phyloP scores from a whole-genome alignment of 345 rosid species.

The Linum trigynum region DNA sequence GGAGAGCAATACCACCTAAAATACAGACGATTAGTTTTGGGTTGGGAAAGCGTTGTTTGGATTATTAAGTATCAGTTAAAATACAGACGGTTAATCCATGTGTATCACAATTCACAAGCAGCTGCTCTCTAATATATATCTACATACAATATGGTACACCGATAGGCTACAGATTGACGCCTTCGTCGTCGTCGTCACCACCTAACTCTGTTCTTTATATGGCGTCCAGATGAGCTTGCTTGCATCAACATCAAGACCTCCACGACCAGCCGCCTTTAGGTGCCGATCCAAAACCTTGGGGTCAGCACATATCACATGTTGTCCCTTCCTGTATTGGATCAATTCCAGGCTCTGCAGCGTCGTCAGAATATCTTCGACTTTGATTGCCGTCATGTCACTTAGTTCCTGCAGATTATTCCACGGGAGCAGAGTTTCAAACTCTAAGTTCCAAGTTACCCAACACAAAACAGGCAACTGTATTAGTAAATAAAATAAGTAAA shows the following conservation, averaged over 20 bases:
- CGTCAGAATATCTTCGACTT: conserved; percentile 84
- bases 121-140: no score
- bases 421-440: background rate
- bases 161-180: no score
- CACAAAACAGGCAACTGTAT: no score
- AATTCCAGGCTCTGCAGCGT: conserved; percentile 94
- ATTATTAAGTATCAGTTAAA: no score
- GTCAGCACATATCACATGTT: conserved; percentile 95
- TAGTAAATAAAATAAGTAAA: conserved; percentile 3
- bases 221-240: conserved; percentile 99
- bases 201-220: conserved; percentile 74
- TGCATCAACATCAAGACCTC: conserved; percentile 94
- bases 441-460: no score
- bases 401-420: conserved; percentile 55
- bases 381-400: conserved; percentile 98
- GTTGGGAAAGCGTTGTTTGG: background rate
- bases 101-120: no score
- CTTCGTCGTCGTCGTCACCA: background rate
- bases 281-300: conserved; percentile 97
- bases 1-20: background rate
- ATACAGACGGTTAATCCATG: no score
- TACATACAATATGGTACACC: no score
- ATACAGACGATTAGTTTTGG: background rate
- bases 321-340: conserved; percentile 98
- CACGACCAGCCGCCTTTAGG: conserved; percentile 93